These are phyloP conservation scores for Lagerstroemia speciosa DNA, from an alignment of 345 rosid genomes.

Conservation along the genomic window DNA sequence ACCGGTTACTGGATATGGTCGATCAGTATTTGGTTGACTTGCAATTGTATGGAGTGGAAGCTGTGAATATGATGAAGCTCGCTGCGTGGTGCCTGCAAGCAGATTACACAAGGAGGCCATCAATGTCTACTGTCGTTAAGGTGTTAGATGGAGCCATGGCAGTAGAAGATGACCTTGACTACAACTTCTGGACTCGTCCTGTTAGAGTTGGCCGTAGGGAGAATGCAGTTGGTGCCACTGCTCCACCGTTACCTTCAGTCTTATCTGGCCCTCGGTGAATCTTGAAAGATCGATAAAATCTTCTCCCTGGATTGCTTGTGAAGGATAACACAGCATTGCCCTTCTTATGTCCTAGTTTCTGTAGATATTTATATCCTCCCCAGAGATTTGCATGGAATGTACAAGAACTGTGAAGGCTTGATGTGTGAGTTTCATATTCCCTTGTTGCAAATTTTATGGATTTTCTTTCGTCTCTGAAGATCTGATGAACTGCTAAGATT, in stretches of 20 bases:
- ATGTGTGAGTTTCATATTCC: too few relatives aligned
- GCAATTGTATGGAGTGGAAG: slow-evolving; percentile 14
- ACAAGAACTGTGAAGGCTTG: neutral
- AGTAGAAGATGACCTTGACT: neutral
- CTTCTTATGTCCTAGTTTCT: too few relatives aligned
- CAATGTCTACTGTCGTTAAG: slow-evolving; percentile 1
- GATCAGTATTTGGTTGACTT: slow-evolving; percentile 15
- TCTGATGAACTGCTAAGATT: too few relatives aligned
- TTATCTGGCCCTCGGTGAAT: slow-evolving; percentile 3
- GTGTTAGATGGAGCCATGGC: slow-evolving; percentile 17
- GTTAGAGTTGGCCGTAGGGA: neutral
- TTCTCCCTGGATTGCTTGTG: too few relatives aligned
- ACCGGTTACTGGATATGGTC: slow-evolving; percentile 10
- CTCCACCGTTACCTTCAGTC: neutral
- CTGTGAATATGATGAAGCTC: slow-evolving; percentile 20
- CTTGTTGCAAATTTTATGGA: neutral
- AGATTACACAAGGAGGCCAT: slow-evolving; percentile 13
- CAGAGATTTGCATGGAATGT: too few relatives aligned
- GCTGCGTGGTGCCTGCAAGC: slow-evolving; percentile 27
- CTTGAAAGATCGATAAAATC: neutral
- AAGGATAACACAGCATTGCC: too few relatives aligned
- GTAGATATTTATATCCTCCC: too few relatives aligned
- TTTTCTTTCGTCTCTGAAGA: neutral
- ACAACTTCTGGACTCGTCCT: neutral
- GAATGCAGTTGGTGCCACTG: neutral